Conservation (phyloP, 345 rosid species). For the Brassica incana region DNA sequence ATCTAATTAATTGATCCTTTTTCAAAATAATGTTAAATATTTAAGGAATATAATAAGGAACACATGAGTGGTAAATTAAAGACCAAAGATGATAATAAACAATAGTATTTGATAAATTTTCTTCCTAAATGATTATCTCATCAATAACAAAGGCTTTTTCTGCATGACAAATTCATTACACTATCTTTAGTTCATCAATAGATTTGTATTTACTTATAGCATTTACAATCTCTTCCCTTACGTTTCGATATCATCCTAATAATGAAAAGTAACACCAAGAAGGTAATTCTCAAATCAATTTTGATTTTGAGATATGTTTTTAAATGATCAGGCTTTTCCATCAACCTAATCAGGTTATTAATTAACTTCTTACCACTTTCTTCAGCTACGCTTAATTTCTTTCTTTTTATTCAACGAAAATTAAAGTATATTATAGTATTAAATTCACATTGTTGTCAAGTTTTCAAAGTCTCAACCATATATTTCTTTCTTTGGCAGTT, state of each 20-base stretch:
- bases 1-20: constrained; percentile 13
- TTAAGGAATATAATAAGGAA: constrained; percentile 7
- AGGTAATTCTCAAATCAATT: neutral
- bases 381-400: neutral
- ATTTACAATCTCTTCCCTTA: constrained; percentile 17
- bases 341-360: neutral
- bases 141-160: constrained; percentile 21
- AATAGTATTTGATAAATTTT: neutral
- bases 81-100: constrained; percentile 13
- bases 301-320: neutral
- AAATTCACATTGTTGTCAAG: constrained; percentile 35
- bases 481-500: constrained; percentile 14
- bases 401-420: constrained; percentile 22
- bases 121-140: constrained; percentile 35
- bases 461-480: constrained; percentile 25
- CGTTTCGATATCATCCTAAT: constrained; percentile 7
- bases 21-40: constrained; percentile 12
- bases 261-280: constrained; percentile 7
- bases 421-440: neutral
- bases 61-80: constrained; percentile 31
- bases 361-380: neutral
- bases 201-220: constrained; percentile 9
- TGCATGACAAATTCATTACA: constrained; percentile 18
- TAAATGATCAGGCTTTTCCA: neutral
- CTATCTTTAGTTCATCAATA: constrained; percentile 24